Evolutionary conservation across 2,329 filamentous ascomycete species (phyloP), one percentile per base, ranked within the genome.

Genomic region (Sporothrix brasiliensis): DNA sequence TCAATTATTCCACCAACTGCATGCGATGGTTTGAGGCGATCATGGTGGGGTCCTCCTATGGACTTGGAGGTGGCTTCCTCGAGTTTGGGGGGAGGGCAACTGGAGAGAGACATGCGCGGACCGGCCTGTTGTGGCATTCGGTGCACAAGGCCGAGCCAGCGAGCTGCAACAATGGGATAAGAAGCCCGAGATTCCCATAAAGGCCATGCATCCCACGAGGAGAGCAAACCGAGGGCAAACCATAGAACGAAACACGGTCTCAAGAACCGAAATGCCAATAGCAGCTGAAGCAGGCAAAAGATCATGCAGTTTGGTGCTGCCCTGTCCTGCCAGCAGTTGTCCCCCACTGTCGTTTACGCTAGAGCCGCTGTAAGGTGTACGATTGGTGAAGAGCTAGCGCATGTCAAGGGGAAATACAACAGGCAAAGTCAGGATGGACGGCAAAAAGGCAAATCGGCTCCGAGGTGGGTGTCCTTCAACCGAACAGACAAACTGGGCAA

Each of bases 1-100:
- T 50, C 52, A 56, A 68, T 27, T 71, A 70, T 71, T 71, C 69
- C 69, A 71, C 69, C 69, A 71, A 71, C 69, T 56, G 50, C 69
- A 56, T 58, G 24, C 65, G 47, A 41, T 39, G 11, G 39, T 24
- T n/a, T 7, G 30, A 27, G 44, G 14, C 6, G 4, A 34, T 44
- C n/a, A 21, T 41, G 34, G 34, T 41, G 56, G 56, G 56, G 56
- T 60, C 19, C 10, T 30, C 24, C 27, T 39, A 27, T 56, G 53
- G 34, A 34, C 34, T 27, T 19, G 65, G 50, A 39, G 30, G 58
- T 19, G 21, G 39, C 21, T 16, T 49, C 49, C 5, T 50, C 49
- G 49, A 10, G 9, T 50, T 50, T 16, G 7, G 3, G 27, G 27
- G 27, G n/a, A n/a, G n/a, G n/a, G 41, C 11, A 13, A 4, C 14